Evolutionary conservation across 1,284 basidiomycete genomes (phyloP).

Genomic region (Termitomyces sp.): DNA sequence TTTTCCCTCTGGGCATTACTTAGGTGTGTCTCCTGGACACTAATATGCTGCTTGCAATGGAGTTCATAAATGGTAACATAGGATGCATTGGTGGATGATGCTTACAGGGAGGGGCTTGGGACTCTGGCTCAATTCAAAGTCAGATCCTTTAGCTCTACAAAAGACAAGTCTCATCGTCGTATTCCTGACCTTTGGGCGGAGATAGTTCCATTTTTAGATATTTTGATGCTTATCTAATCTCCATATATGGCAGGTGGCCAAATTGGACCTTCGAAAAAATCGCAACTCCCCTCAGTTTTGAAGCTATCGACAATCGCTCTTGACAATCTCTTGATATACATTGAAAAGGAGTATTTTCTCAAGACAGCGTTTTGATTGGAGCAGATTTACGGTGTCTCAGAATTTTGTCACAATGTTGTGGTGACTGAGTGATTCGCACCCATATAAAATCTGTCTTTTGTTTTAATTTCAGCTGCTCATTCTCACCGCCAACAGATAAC

Average conservation of each 20-base stretch:
- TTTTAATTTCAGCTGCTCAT: too few relatives aligned
- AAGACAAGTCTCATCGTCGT: neutral
- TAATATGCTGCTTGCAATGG: too few relatives aligned
- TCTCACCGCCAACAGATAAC: too few relatives aligned
- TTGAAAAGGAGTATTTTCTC: neutral
- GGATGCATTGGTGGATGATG: too few relatives aligned
- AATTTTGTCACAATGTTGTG: neutral
- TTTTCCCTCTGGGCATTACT: too few relatives aligned
- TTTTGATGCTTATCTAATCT: neutral
- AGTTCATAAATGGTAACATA: too few relatives aligned
- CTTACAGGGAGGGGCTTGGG: too few relatives aligned
- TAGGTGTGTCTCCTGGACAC: conserved; percentile 21
- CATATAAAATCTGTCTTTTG: too few relatives aligned
- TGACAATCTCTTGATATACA: neutral
- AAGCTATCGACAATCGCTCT: neutral
- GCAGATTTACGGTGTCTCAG: neutral
- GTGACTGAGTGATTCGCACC: neutral
- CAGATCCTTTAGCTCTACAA: neutral
- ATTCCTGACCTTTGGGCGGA: neutral
- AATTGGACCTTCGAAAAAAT: neutral
- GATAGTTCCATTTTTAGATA: neutral
- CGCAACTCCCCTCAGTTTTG: neutral
- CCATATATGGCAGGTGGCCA: neutral
- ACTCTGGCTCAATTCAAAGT: too few relatives aligned
- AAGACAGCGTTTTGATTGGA: neutral